A percentile compares a stretch with the other conserved stretches of the same genome.
Conservation (phyloP, 805 yeast species). For the Wickerhamomyces tratensis region DNA sequence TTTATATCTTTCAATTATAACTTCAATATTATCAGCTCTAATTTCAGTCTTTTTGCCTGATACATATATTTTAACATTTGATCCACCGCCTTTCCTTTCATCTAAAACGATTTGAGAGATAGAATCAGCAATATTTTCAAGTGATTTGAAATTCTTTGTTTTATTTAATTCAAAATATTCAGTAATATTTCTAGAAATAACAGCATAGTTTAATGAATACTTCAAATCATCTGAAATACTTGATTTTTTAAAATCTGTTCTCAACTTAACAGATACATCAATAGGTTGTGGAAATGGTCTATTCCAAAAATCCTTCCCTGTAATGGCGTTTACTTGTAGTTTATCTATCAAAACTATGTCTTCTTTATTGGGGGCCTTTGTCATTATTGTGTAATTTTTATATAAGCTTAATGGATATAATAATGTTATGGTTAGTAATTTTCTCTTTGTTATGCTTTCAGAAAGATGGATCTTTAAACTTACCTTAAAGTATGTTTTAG, state of each 20-base stretch:
- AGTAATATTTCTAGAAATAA: slow-evolving; percentile 57
- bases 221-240: slow-evolving; percentile 73
- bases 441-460: no score
- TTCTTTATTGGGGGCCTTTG: slow-evolving; percentile 1
- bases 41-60: slow-evolving; percentile 47
- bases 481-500: not conserved
- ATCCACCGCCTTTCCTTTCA: slow-evolving; percentile 35
- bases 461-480: no score
- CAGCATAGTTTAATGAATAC: slow-evolving; percentile 84
- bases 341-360: slow-evolving; percentile 38
- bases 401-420: no score
- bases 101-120: slow-evolving; percentile 36
- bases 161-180: slow-evolving; percentile 35
- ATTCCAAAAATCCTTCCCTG: slow-evolving; percentile 73
- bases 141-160: slow-evolving; percentile 24
- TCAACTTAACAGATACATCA: slow-evolving; percentile 44
- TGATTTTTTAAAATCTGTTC: slow-evolving; percentile 65
- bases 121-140: slow-evolving; percentile 32
- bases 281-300: slow-evolving; percentile 61
- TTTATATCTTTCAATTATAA: slow-evolving; percentile 26
- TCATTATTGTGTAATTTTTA: no score
- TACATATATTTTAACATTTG: slow-evolving; percentile 29
- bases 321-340: slow-evolving; percentile 49
- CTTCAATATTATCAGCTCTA: slow-evolving; percentile 41
- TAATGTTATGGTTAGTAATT: no score